These are phyloP conservation scores for Fistulifera solaris DNA, from an alignment of 108 stramenopile species.

Conservation along the genomic window DNA sequence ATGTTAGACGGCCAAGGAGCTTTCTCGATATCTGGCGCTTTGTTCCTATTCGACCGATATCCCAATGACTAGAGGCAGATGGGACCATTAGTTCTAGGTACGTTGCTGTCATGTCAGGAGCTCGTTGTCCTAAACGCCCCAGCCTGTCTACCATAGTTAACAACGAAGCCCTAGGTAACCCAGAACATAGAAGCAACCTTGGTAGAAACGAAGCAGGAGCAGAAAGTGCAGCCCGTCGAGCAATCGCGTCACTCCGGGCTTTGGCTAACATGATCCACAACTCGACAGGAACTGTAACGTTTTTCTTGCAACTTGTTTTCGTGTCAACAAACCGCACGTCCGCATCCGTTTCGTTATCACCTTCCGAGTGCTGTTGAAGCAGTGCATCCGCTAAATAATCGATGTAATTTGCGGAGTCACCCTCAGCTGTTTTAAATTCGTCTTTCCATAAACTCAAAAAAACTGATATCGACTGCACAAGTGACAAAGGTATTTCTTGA, in stretches of 20 bases:
- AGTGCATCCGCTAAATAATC: background rate
- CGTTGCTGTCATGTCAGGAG: constrained; percentile 21
- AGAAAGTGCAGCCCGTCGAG: constrained; percentile 46
- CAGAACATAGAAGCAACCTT: constrained; percentile 67
- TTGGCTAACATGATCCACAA: constrained; percentile 69
- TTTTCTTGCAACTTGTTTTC: no score
- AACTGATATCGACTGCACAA: constrained; percentile 34
- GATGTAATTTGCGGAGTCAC: background rate
- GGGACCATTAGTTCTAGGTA: constrained; percentile 42
- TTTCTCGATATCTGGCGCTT: constrained; percentile 33
- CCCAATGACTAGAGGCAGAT: constrained; percentile 60
- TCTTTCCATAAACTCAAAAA: constrained; percentile 40
- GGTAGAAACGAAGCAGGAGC: constrained; percentile 56
- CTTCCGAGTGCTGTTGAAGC: background rate
- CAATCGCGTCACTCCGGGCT: constrained; percentile 46
- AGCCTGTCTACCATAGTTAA: constrained; percentile 58
- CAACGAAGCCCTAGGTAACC: constrained; percentile 46
- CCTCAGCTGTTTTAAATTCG: background rate
- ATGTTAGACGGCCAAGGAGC: constrained; percentile 49
- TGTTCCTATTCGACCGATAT: constrained; percentile 36
- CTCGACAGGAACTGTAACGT: background rate
- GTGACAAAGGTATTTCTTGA: background rate
- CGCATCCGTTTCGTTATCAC: background rate
- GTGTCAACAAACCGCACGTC: no score
- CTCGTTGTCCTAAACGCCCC: constrained; percentile 39